These are phyloP conservation scores for Chaetomium fimeti DNA, from an alignment of 495 filamentous ascomycete genomes.

Conservation along the genomic window DNA sequence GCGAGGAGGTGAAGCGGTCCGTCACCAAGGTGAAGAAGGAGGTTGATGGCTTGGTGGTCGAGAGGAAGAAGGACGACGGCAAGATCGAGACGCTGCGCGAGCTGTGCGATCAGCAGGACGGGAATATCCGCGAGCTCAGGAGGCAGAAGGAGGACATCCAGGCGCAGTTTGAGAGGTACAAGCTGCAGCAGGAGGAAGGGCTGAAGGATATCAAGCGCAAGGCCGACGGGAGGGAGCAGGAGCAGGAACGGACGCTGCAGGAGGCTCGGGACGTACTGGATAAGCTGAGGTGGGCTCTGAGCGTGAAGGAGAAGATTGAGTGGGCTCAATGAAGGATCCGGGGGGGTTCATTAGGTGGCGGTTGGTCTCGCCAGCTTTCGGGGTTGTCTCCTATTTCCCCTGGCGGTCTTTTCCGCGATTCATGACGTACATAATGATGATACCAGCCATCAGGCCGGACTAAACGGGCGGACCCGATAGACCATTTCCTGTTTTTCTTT, in stretches of 20 bases:
- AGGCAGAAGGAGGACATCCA: constrained; percentile 60
- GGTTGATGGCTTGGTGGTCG: constrained; percentile 47
- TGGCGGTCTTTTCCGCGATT: constrained; percentile 4
- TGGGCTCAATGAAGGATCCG: constrained; percentile 43
- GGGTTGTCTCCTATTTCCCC: neutral
- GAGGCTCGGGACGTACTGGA: constrained; percentile 62
- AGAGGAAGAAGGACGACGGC: constrained; percentile 58
- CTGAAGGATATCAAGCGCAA: constrained; percentile 56
- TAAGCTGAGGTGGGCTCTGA: constrained; percentile 68
- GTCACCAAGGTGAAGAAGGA: constrained; percentile 55
- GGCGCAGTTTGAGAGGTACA: constrained; percentile 60
- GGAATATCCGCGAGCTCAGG: constrained; percentile 58
- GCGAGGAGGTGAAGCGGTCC: constrained; percentile 55
- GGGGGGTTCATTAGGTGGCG: neutral
- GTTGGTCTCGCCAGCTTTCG: too few species aligned
- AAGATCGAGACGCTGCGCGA: constrained; percentile 57
- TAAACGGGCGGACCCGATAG: neutral
- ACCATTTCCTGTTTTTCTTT: neutral
- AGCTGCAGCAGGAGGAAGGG: constrained; percentile 59
- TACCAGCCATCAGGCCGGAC: constrained; percentile 17
- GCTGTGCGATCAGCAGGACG: constrained; percentile 67
- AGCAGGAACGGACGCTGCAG: constrained; percentile 55
- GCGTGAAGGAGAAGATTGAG: constrained; percentile 57
- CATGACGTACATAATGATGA: constrained; percentile 30
- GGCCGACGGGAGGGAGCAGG: constrained; percentile 53